phyloP scores from a whole-genome alignment of 1,139 yeast species.

The Nakaseomyces nivariensis region DNA sequence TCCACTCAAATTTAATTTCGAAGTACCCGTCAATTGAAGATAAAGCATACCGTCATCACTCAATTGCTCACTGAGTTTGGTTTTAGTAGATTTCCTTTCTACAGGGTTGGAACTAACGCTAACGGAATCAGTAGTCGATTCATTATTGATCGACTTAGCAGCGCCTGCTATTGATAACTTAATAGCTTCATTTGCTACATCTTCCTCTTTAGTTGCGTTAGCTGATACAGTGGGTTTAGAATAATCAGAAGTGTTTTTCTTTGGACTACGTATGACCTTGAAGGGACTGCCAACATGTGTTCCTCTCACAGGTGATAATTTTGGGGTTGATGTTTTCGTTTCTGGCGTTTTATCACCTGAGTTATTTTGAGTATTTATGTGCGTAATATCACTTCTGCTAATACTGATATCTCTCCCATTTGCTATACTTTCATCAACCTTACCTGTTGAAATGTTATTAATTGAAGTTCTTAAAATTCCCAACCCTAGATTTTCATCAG shows the following conservation, averaged over 20 bases:
- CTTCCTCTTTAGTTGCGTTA: not conserved
- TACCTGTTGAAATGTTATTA: not conserved
- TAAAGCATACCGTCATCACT: slow-evolving; percentile 66
- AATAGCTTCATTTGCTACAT: not conserved
- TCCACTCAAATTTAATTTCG: slow-evolving; percentile 50
- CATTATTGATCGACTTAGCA: slow-evolving; percentile 1
- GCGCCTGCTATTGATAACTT: not conserved
- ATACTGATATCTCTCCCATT: slow-evolving; percentile 2
- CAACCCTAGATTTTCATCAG: not conserved
- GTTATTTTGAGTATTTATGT: too few relatives aligned
- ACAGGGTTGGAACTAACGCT: not conserved
- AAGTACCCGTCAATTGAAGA: slow-evolving; percentile 52
- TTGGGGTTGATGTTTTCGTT: slow-evolving; percentile 3
- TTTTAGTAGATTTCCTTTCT: not conserved
- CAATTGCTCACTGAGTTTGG: slow-evolving; percentile 7
- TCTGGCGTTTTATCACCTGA: not conserved
- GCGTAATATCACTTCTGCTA: not conserved
- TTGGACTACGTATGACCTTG: slow-evolving; percentile 11
- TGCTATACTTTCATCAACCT: not conserved
- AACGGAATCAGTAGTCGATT: not conserved
- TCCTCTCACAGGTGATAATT: slow-evolving; percentile 5
- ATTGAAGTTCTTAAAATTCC: not conserved
- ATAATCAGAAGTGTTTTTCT: not conserved
- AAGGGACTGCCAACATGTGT: slow-evolving; percentile 22
- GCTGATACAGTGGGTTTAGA: not conserved